A percentile compares a stretch with the other conserved stretches of the same genome.
These are phyloP conservation scores for Datura wrightii DNA, from an alignment of 257 asterid species.

Conservation along the genomic window DNA sequence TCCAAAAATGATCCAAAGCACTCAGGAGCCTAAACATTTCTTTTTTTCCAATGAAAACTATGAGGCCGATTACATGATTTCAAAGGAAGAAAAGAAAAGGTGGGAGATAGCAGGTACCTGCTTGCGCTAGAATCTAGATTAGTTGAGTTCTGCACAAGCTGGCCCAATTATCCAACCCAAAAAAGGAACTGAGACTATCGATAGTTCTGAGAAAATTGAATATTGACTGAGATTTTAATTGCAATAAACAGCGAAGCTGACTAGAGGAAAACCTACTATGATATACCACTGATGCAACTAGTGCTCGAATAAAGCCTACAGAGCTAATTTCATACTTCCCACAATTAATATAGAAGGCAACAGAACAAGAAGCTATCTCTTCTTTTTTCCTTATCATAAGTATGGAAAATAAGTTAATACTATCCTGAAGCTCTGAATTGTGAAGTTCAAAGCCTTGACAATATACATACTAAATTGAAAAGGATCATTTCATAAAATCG, in stretches of 20 bases:
- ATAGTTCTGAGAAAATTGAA: background rate
- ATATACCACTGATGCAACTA: background rate
- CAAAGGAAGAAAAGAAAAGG: background rate
- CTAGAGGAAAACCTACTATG: background rate
- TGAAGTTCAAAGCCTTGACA: background rate
- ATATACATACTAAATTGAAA: background rate
- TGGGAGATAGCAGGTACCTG: no score
- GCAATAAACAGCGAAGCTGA: background rate
- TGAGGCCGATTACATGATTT: background rate
- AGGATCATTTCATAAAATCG: background rate
- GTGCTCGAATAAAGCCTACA: background rate
- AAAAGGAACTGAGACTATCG: background rate
- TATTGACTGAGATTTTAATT: background rate
- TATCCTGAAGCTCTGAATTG: background rate
- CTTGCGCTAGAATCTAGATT: background rate
- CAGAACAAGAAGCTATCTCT: background rate
- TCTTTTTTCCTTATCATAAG: background rate
- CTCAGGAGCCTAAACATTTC: background rate
- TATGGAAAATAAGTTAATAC: background rate
- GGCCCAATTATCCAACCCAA: background rate
- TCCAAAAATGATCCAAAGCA: background rate
- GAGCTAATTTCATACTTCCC: background rate
- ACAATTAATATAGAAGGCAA: background rate
- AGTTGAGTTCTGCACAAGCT: background rate
- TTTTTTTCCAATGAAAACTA: background rate